A percentile compares a stretch with the other conserved stretches of the same genome.
Conservation (phyloP, 805 yeast species). For the Candida sakaeoensis region DNA sequence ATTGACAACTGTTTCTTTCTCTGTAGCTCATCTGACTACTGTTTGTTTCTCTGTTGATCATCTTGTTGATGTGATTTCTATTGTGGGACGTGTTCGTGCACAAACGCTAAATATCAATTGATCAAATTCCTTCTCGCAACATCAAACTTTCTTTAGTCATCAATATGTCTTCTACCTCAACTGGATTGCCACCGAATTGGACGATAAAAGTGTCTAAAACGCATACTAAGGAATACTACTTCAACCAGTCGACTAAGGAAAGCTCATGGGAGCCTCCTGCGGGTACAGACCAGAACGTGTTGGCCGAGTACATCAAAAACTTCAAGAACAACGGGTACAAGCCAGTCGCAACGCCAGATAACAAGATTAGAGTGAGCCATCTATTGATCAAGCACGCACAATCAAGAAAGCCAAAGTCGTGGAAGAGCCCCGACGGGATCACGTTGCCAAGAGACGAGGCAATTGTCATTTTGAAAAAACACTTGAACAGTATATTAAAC, state of each 20-base stretch:
- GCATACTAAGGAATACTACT: conserved; percentile 80
- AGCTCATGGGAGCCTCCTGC: conserved; percentile 91
- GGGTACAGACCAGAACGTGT: conserved; percentile 63
- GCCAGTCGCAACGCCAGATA: conserved; percentile 42
- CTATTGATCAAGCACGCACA: conserved; percentile 77
- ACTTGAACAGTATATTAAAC: conserved; percentile 53
- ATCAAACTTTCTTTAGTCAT: too few relatives aligned
- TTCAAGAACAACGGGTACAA: conserved; percentile 34
- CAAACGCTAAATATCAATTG: too few relatives aligned
- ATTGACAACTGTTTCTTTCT: too few relatives aligned
- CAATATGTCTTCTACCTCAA: too few relatives aligned
- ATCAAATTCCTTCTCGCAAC: too few relatives aligned
- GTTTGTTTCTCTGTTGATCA: too few relatives aligned
- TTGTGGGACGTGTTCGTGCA: too few relatives aligned
- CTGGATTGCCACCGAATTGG: conserved; percentile 90
- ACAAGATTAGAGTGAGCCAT: conserved; percentile 77
- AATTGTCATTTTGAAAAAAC: conserved; percentile 53
- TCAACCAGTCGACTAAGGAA: conserved; percentile 62
- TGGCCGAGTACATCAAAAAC: conserved; percentile 53
- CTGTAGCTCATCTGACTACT: too few relatives aligned
- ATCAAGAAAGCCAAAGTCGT: conserved; percentile 86
- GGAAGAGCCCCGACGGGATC: conserved; percentile 72
- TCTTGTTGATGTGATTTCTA: too few relatives aligned
- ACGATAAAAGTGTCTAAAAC: conserved; percentile 72
- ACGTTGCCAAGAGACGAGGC: conserved; percentile 85